phyloP scores from a whole-genome alignment of 441 rosid genomes.

The Brassica balearica region DNA sequence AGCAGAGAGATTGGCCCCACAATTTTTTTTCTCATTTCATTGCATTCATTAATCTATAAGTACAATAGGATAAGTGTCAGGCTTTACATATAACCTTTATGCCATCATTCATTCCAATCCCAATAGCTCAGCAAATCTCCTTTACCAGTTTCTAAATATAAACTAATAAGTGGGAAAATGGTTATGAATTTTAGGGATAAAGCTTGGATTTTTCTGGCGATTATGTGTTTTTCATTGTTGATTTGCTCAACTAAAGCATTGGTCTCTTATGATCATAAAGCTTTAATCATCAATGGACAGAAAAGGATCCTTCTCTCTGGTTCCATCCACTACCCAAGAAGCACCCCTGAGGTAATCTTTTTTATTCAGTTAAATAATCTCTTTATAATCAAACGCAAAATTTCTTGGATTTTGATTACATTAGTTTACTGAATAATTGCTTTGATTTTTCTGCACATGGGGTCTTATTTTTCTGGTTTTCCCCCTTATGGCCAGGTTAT shows the following conservation, averaged over 20 bases:
- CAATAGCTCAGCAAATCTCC: constrained; percentile 20
- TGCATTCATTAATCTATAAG: constrained; percentile 25
- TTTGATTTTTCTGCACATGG: constrained; percentile 6
- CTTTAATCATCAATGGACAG: constrained; percentile 61
- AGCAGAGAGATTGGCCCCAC: background rate
- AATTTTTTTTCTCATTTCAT: background rate
- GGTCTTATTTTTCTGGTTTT: background rate
- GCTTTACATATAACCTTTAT: constrained; percentile 28
- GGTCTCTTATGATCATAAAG: constrained; percentile 69
- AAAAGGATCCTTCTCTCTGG: constrained; percentile 74
- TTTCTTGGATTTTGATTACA: background rate
- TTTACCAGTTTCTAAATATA: constrained; percentile 20
- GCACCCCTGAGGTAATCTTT: constrained; percentile 68
- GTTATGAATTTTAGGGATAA: constrained; percentile 1
- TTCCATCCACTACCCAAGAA: constrained; percentile 84
- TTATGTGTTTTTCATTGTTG: constrained; percentile 28
- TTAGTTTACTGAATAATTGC: background rate
- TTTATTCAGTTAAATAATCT: background rate
- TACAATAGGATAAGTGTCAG: constrained; percentile 18
- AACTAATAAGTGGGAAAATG: constrained; percentile 8
- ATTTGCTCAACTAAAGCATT: constrained; percentile 36
- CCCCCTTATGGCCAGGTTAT: background rate
- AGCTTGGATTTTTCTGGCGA: constrained; percentile 23
- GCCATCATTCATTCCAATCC: constrained; percentile 25
- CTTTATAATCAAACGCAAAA: constrained; percentile 36